Conservation (phyloP, 352 stramenopile species). For the Pythium brassicae region DNA sequence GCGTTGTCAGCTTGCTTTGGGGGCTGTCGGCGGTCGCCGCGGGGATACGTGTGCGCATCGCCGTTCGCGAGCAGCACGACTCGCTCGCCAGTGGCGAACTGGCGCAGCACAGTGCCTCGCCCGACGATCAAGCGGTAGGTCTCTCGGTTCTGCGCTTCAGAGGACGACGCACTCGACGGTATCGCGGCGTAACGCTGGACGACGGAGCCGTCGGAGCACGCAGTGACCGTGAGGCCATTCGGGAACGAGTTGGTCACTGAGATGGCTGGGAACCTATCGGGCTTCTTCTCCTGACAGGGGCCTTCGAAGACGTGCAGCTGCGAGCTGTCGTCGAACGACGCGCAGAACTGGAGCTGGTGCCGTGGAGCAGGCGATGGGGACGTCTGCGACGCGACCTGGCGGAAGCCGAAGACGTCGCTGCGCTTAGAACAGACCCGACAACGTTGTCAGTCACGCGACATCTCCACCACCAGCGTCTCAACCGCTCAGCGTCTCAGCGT, state of each 20-base stretch:
- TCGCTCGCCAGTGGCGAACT: slow-evolving; percentile 29
- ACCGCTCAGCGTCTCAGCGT: no score
- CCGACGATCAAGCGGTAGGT: slow-evolving; percentile 50
- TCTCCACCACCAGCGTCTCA: no score
- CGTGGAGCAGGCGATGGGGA: background rate
- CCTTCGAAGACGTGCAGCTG: slow-evolving; percentile 39
- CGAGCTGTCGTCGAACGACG: slow-evolving; percentile 50
- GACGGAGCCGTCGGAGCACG: slow-evolving; percentile 59
- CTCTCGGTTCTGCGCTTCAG: slow-evolving; percentile 10
- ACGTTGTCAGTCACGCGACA: no score
- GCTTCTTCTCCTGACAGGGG: slow-evolving; percentile 28
- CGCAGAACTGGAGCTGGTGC: slow-evolving; percentile 40
- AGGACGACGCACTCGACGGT: background rate
- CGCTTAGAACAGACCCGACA: background rate
- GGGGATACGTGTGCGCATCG: slow-evolving; percentile 15
- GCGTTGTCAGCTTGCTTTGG: no score
- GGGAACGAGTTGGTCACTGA: slow-evolving; percentile 38
- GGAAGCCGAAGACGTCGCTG: slow-evolving; percentile 62
- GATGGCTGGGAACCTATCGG: slow-evolving; percentile 44
- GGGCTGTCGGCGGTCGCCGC: background rate
- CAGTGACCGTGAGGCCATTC: slow-evolving; percentile 44
- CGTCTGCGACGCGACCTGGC: slow-evolving; percentile 11
- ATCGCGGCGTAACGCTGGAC: slow-evolving; percentile 26
- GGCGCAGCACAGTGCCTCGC: slow-evolving; percentile 48
- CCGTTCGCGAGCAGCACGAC: slow-evolving; percentile 52